These are phyloP conservation scores for Scytalidium lignicola DNA, from an alignment of 2,329 filamentous ascomycete species.

Conservation along the genomic window DNA sequence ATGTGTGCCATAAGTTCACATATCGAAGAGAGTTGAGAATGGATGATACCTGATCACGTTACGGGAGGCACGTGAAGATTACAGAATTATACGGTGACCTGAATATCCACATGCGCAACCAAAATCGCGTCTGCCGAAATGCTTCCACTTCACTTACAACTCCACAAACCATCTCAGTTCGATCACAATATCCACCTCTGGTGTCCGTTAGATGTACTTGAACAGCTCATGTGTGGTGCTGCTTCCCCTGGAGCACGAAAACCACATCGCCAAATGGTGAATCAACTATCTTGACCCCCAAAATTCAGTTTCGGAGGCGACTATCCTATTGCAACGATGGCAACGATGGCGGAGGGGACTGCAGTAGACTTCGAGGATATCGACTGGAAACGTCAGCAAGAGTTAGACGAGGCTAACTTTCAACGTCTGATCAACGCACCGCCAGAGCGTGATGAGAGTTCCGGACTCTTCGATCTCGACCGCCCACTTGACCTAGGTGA, in stretches of 20 bases:
- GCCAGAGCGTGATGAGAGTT: conserved; percentile 31
- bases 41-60: neutral
- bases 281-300: neutral
- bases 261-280: neutral
- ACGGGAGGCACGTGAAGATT: neutral
- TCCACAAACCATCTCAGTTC: neutral
- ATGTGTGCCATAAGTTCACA: too few species aligned
- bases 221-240: neutral
- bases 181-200: neutral
- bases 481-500: conserved; percentile 57
- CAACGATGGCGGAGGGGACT: conserved; percentile 4
- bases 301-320: neutral
- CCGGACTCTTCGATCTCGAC: conserved; percentile 35
- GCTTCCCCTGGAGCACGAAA: neutral
- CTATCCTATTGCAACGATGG: conserved; percentile 1
- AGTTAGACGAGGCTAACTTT: conserved; percentile 44
- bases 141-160: neutral
- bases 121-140: neutral
- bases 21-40: too few species aligned
- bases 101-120: neutral
- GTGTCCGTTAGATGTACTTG: neutral
- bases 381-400: conserved; percentile 39
- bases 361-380: conserved; percentile 21
- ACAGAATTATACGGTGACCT: neutral
- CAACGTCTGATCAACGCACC: conserved; percentile 38